A percentile compares a stretch with the other conserved stretches of the same genome.
Conservation (phyloP, 192 early-diverging fungal species). For the Coemansia sp. region DNA sequence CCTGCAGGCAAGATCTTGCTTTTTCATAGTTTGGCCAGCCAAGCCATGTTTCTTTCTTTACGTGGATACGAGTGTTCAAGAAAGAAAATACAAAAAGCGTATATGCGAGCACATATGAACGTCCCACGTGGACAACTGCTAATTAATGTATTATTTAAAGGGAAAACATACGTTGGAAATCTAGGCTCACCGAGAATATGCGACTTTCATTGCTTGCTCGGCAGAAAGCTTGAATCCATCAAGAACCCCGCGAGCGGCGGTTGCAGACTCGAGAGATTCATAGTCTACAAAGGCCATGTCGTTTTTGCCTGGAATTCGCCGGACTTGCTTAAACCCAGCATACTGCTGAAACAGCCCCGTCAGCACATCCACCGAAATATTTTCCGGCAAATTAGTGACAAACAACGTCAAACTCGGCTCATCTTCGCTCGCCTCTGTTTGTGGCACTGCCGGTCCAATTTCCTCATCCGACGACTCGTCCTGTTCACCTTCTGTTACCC, state of each 20-base stretch:
- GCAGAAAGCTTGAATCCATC: conserved; percentile 42
- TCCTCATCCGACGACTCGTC: conserved; percentile 21
- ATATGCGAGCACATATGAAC: background rate
- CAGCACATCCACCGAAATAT: conserved; percentile 33
- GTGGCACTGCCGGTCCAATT: conserved; percentile 32
- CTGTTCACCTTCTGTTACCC: background rate
- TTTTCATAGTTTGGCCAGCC: background rate
- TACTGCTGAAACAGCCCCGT: conserved; percentile 51
- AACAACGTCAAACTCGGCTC: conserved; percentile 39
- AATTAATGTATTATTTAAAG: background rate
- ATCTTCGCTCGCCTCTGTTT: background rate
- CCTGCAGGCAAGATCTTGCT: background rate
- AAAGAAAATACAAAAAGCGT: background rate
- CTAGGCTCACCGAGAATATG: conserved; percentile 33
- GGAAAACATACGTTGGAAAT: background rate
- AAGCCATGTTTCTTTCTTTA: conserved; percentile 1
- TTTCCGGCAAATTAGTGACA: conserved; percentile 42
- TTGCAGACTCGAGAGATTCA: conserved; percentile 25
- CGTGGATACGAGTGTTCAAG: background rate
- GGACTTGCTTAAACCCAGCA: conserved; percentile 44
- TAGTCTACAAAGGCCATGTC: conserved; percentile 54
- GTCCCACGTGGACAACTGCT: background rate
- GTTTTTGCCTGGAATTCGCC: conserved; percentile 30
- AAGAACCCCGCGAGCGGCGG: conserved; percentile 41
- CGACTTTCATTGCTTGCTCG: conserved; percentile 36